Evolutionary conservation across 441 rosid species (phyloP).

Genomic region (Pelargonium fulgidum): DNA sequence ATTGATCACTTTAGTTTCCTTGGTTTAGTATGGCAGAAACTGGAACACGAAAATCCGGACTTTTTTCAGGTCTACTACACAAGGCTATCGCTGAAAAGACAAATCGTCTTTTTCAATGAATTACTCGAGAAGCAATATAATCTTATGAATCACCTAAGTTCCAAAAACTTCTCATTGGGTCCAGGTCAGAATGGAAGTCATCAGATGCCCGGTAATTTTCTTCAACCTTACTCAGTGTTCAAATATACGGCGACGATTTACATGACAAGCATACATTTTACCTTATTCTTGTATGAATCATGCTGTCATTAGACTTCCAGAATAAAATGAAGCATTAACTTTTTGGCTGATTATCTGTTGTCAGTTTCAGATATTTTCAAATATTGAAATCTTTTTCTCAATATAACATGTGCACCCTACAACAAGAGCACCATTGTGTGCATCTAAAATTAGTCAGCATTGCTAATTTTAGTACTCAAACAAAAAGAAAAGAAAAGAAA

Average conservation of each 20-base stretch:
- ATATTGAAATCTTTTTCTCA: not conserved
- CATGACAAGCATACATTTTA: not conserved
- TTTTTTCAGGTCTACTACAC: conserved; percentile 28
- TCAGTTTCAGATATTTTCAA: not conserved
- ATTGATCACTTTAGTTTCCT: not conserved
- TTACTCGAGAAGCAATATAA: conserved; percentile 27
- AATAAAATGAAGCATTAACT: too few relatives aligned
- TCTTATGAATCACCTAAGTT: conserved; percentile 15
- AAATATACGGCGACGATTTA: not conserved
- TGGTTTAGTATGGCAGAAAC: conserved; percentile 30
- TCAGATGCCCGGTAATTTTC: conserved; percentile 23
- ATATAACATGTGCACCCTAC: not conserved
- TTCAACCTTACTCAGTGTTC: not conserved
- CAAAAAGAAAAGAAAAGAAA: too few relatives aligned
- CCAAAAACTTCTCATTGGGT: conserved; percentile 8
- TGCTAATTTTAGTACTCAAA: not conserved
- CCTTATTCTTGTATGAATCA: not conserved
- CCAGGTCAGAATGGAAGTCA: conserved; percentile 21
- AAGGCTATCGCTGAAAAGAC: conserved; percentile 26
- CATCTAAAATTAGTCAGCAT: not conserved
- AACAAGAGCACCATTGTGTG: not conserved
- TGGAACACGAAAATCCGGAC: conserved; percentile 27
- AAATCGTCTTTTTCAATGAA: conserved; percentile 24
- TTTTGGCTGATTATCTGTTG: too few relatives aligned
- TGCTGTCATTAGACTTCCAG: not conserved